Conservation (phyloP, 2,329 filamentous ascomycete species). For the Coniochaeta pulveracea region DNA sequence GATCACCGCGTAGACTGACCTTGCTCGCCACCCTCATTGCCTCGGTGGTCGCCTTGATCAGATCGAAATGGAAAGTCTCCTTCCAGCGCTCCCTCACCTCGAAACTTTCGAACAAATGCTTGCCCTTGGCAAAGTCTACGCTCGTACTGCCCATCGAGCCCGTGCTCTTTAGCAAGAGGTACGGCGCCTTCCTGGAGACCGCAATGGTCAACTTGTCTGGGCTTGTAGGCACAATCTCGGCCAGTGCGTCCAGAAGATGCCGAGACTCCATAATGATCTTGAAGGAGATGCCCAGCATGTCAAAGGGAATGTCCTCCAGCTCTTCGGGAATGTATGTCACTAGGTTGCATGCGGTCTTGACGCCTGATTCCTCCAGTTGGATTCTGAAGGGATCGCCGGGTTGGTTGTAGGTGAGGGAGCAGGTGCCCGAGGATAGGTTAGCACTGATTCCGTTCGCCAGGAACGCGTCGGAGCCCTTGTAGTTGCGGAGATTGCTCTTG, state of each 20-base stretch:
- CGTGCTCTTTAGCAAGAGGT: constrained; percentile 61
- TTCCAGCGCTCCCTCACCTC: constrained; percentile 46
- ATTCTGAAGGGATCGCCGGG: constrained; percentile 73
- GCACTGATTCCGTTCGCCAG: no score
- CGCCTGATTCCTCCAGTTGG: constrained; percentile 72
- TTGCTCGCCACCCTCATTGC: constrained; percentile 93
- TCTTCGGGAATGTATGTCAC: constrained; percentile 74
- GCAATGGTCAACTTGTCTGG: constrained; percentile 62
- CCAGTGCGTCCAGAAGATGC: constrained; percentile 60
- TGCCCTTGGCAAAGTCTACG: constrained; percentile 54
- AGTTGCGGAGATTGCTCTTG: constrained; percentile 49
- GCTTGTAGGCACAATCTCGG: constrained; percentile 58
- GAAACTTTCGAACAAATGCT: constrained; percentile 65
- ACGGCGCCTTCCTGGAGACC: constrained; percentile 52
- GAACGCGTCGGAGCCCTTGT: constrained; percentile 65
- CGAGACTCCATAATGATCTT: constrained; percentile 89
- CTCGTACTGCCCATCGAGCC: constrained; percentile 49
- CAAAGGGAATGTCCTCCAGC: constrained; percentile 77
- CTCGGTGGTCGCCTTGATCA: constrained; percentile 74
- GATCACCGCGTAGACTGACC: constrained; percentile 80
- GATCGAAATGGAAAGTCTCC: constrained; percentile 76
- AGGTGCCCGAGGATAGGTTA: constrained; percentile 72
- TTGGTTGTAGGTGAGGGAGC: constrained; percentile 66
- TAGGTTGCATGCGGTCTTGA: constrained; percentile 82
- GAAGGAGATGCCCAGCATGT: constrained; percentile 66